Conservation (phyloP, 78 protist species). For the Dictyostelium citrinum region DNA sequence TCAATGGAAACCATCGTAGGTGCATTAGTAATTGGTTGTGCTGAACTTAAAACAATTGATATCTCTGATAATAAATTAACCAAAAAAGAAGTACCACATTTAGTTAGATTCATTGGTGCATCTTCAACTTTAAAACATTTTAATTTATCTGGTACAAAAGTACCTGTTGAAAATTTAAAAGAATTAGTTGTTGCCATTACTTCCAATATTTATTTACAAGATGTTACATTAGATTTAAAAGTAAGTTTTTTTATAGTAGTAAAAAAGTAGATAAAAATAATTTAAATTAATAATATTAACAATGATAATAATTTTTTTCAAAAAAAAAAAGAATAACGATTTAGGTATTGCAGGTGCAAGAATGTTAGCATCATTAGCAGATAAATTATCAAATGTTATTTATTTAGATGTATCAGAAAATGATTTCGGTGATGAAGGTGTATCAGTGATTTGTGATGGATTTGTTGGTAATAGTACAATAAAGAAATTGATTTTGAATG, state of each 20-base stretch:
- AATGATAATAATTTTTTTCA: too few relatives aligned
- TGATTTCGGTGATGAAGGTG: conserved; percentile 85
- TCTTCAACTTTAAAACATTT: conserved; percentile 43
- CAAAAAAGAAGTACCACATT: conserved; percentile 43
- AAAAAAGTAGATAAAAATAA: not conserved
- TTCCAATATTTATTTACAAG: conserved; percentile 72
- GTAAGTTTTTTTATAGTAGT: conserved; percentile 1
- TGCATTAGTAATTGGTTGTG: conserved; percentile 80
- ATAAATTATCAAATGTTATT: conserved; percentile 52
- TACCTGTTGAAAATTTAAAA: conserved; percentile 74
- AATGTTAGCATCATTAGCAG: conserved; percentile 64
- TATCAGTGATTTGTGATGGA: conserved; percentile 63
- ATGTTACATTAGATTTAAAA: conserved; percentile 22
- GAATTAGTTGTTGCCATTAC: conserved; percentile 63
- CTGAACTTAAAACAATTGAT: conserved; percentile 53
- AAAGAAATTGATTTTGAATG: conserved; percentile 63
- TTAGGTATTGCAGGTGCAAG: conserved; percentile 81
- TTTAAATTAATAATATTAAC: not conserved
- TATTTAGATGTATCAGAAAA: conserved; percentile 67
- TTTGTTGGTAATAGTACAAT: conserved; percentile 36
- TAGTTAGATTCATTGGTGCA: conserved; percentile 52
- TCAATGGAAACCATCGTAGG: conserved; percentile 63
- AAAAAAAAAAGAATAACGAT: conserved; percentile 33
- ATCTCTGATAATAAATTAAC: conserved; percentile 70
- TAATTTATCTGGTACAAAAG: conserved; percentile 49